Base-by-base conservation (phyloP, 2,329 filamentous ascomycete species). In the Colletotrichum sp. region DNA sequence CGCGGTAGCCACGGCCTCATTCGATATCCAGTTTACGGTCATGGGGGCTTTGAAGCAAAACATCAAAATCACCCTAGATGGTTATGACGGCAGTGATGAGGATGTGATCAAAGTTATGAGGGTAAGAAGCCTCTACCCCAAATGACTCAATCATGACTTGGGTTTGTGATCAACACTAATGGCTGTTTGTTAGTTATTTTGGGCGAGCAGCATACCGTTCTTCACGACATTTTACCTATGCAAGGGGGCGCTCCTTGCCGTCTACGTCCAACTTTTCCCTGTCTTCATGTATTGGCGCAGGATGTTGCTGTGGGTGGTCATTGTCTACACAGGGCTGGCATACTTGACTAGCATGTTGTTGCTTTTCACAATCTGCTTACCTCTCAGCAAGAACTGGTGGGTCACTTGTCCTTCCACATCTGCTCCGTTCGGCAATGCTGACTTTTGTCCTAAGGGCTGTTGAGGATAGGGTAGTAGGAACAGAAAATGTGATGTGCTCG, bases 121-220 rank as follows among this genome's bases (percentile, higher is more conserved):
- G 18, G 74, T 76, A 69, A 28, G 69, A 9, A 13, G 16, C 13
- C 4, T 24, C 10, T 5, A 36, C 16, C 13, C n/a, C 60, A 64
- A 39, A 8, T 18, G 0, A 39, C 36, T 39, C 36, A 39, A 18
- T 18, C 36, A 21, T 26, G 8, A 18, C 3, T 10, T 18, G 8
- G 3, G 10, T 13, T 1, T 8, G 13, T 26, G 8, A 12, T 39
- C 57, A n/a, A 62, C 34, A 5, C 21, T 64, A 28, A 63, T 15
- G 2, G 8, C 2, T 39, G 3, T 36, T n/a, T 8, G 3, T 13
- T 13, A 76, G 74, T 18, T 76, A 8, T 76, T 74, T 30, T 76
- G 74, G 74, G 74, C 74, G 13, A 76, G 74, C 59, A 74, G 70
- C 18, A 74, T 76, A 13, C 74, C 74, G 1, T 76, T 76, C 24